phyloP scores from a whole-genome alignment of 805 yeast species.

The Cyberlindnera americana region DNA sequence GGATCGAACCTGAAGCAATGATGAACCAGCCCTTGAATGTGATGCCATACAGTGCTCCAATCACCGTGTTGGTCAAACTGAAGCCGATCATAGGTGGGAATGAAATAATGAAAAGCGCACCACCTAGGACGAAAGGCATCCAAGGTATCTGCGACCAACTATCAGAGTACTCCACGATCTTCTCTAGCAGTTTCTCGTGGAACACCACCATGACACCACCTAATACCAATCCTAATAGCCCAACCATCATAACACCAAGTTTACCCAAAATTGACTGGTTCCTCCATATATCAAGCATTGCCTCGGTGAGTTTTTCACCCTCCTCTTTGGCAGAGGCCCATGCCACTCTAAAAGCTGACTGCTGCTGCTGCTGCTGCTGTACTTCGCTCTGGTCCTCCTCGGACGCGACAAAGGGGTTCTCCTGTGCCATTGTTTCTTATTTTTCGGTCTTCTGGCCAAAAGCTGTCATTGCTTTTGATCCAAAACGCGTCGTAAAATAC shows the following conservation, averaged over 20 bases:
- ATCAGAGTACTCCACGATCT: constrained; percentile 25
- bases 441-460: not conserved
- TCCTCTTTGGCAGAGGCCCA: constrained; percentile 5
- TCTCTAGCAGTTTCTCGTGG: constrained; percentile 18
- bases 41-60: constrained; percentile 84
- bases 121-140: constrained; percentile 46
- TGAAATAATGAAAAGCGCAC: constrained; percentile 59
- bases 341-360: constrained; percentile 2
- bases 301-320: constrained; percentile 1
- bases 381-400: not conserved
- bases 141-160: constrained; percentile 20
- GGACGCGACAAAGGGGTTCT: constrained; percentile 6
- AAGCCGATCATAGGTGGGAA: constrained; percentile 93
- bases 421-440: constrained; percentile 4
- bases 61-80: constrained; percentile 57
- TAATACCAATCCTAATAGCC: constrained; percentile 1
- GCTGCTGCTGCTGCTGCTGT: not conserved
- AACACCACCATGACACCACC: constrained; percentile 15
- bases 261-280: constrained; percentile 18
- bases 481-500: too few species aligned
- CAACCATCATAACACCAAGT: constrained; percentile 2
- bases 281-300: constrained; percentile 12
- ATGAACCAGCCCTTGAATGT: constrained; percentile 72
- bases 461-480: too few species aligned
- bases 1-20: constrained; percentile 61